Percentiles rank a stretch among this genome's conserved stretches.
Conservation (phyloP, 2,329 filamentous ascomycete genomes). For the Scedosporium dehoogii region DNA sequence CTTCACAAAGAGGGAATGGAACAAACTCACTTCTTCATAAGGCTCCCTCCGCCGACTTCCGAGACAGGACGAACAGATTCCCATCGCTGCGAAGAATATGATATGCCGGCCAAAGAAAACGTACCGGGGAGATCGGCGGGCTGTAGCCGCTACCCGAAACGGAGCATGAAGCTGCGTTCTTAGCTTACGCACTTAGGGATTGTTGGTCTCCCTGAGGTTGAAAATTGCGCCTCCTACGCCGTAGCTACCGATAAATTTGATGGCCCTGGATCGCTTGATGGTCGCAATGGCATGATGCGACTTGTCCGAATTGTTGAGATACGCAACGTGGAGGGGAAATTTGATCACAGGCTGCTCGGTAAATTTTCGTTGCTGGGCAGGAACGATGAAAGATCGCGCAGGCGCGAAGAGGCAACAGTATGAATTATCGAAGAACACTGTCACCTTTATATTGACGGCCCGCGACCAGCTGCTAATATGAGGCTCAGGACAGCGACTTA, state of each 20-base stretch:
- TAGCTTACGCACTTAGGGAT: background rate
- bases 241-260: background rate
- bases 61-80: conserved; percentile 51
- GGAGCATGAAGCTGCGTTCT: background rate
- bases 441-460: background rate
- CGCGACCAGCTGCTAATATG: background rate
- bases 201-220: background rate
- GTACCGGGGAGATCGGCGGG: background rate
- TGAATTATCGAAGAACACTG: background rate
- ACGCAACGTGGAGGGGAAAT: background rate
- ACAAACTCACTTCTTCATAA: conserved; percentile 41
- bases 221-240: too few species aligned
- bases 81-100: conserved; percentile 31
- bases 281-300: background rate
- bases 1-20: background rate
- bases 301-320: background rate
- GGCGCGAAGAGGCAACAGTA: background rate
- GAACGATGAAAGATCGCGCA: background rate
- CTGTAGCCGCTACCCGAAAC: background rate
- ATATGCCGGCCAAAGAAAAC: background rate
- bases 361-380: background rate
- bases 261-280: background rate
- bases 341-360: background rate
- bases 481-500: background rate
- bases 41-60: conserved; percentile 37